These are phyloP conservation scores for Grosmannia penicillata DNA, from an alignment of 2,329 filamentous ascomycete genomes.

Conservation along the genomic window DNA sequence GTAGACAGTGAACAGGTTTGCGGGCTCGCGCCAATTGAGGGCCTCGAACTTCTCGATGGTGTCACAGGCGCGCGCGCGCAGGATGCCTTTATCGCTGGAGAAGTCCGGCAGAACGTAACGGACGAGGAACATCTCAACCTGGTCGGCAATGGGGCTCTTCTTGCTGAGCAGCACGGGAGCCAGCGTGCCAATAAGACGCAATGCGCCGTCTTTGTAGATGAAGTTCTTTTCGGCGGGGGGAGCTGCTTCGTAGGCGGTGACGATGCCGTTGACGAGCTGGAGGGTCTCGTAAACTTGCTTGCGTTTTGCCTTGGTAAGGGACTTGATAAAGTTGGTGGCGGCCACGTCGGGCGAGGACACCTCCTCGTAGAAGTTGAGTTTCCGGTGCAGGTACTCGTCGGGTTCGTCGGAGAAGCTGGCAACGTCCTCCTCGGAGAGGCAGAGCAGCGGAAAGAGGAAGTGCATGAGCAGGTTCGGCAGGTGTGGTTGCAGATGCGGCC, in stretches of 20 bases:
- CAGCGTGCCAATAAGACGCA: conserved; percentile 93
- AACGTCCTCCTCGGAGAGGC: conserved; percentile 80
- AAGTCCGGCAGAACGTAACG: conserved; percentile 98
- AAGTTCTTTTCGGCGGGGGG: conserved; percentile 85
- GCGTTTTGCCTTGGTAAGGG: conserved; percentile 82
- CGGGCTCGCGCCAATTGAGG: conserved; percentile 89
- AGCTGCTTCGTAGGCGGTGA: conserved; percentile 79
- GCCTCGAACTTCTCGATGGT: conserved; percentile 97
- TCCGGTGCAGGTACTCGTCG: conserved; percentile 91
- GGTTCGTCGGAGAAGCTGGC: conserved; percentile 91
- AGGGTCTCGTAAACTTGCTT: conserved; percentile 94
- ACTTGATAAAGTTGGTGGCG: conserved; percentile 91
- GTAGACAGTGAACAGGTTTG: conserved; percentile 93
- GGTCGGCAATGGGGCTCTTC: conserved; percentile 94
- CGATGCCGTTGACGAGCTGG: conserved; percentile 86
- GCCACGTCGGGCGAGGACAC: conserved; percentile 89
- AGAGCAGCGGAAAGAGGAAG: conserved; percentile 89
- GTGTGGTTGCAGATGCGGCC: conserved; percentile 84
- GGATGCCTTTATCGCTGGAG: conserved; percentile 77
- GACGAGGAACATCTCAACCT: conserved; percentile 97
- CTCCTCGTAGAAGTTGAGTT: conserved; percentile 96
- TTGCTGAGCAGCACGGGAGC: conserved; percentile 90
- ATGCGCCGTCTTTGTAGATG: conserved; percentile 85
- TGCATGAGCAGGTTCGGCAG: conserved; percentile 87
- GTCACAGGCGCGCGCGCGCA: conserved; percentile 89